Conservation (phyloP, 371 early-diverging fungal species). For the Apophysomyces variabilis region DNA sequence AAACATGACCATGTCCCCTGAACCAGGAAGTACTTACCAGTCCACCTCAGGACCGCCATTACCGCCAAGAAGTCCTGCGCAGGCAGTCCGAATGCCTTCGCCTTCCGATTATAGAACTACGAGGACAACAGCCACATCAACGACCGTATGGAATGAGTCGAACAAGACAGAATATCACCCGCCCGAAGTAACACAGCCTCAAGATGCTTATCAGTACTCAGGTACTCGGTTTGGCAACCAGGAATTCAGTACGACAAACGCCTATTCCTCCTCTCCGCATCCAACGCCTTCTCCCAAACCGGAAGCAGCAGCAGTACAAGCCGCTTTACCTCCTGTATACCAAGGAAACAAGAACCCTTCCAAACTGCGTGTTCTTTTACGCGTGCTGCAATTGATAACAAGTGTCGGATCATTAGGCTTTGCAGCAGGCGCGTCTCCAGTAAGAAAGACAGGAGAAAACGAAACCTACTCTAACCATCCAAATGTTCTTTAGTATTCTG, state of each 20-base stretch:
- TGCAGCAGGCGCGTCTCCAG: constrained; percentile 56
- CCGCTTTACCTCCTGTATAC: constrained; percentile 29
- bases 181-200: background rate
- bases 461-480: background rate
- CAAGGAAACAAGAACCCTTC: constrained; percentile 27
- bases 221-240: constrained; percentile 28
- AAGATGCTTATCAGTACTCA: constrained; percentile 30
- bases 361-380: constrained; percentile 36
- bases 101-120: constrained; percentile 37
- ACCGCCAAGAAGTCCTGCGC: too few species aligned
- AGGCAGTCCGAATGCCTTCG: constrained; percentile 33
- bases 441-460: constrained; percentile 27
- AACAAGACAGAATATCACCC: constrained; percentile 21
- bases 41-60: background rate
- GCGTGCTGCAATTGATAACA: constrained; percentile 39
- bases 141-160: constrained; percentile 24
- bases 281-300: constrained; percentile 19
- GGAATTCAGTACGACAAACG: constrained; percentile 15
- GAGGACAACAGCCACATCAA: constrained; percentile 16
- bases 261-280: constrained; percentile 24
- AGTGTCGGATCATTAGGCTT: constrained; percentile 52
- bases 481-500: constrained; percentile 32
- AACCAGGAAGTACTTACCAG: background rate
- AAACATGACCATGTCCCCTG: background rate
- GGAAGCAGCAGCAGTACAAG: constrained; percentile 19